Evolutionary conservation across 2,329 filamentous ascomycete species (phyloP), one percentile per base, ranked within the genome.

Genomic region (Arthrobotrys iridis): DNA sequence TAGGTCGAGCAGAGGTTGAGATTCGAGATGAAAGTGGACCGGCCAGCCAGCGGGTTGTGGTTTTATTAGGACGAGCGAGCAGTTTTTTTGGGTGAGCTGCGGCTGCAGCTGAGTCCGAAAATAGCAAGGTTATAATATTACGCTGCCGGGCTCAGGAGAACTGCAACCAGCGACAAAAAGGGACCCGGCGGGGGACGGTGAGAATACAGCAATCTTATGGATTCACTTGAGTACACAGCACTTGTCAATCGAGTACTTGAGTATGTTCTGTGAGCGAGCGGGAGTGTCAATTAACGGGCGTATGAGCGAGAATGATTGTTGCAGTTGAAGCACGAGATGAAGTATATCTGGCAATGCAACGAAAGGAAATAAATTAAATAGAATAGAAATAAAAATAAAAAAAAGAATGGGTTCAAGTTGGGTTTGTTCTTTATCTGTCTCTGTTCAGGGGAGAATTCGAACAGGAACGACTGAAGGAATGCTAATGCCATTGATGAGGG

Each of bases 31-130:
- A 28, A 15, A 24, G 33, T 20, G 33, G 45, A 35, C 33, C 43
- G 40, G 60, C 22, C 45, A 33, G n/a, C n/a, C n/a, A n/a, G n/a
- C n/a, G n/a, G n/a, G n/a, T n/a, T n/a, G 24, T 18, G 50, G 60
- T 40, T 52, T 45, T 40, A 65, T 41, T 62, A 45, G 37, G 58
- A 28, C 37, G 46, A 52, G 46, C 46, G 35, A 28, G 46, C n/a
- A n/a, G n/a, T n/a, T n/a, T n/a, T 52, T 52, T 52, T 52, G 26
- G 46, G 6, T 48, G 10, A 50, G 59, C 10, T 65, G 60, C 35
- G 60, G 60, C 60, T 65, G 60, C 46, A 55, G 60, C 30, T 41
- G 46, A 46, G 18, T 65, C 60, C 46, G 60, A 65, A 43, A 65
- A 45, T 45, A 65, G 60, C 45, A 55, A 46, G 60, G 40, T 43